phyloP scores from a whole-genome alignment of 2,329 filamentous ascomycete genomes.

The Paramyrothecium roridum region DNA sequence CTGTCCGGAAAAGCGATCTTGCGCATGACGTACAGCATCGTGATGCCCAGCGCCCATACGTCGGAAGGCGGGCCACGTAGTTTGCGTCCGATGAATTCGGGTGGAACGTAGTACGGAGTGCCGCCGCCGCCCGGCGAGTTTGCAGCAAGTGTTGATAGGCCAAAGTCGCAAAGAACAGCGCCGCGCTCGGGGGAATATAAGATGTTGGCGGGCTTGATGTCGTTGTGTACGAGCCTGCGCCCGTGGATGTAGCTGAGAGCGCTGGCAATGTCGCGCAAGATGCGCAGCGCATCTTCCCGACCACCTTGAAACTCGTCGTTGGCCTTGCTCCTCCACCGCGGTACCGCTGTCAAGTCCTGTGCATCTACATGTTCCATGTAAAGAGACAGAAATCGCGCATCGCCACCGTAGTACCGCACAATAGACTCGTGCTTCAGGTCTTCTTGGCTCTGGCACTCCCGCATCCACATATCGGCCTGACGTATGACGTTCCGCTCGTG shows the following conservation, averaged over 20 bases:
- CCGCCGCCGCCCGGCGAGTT: slow-evolving; percentile 49
- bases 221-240: slow-evolving; percentile 54
- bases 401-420: slow-evolving; percentile 55
- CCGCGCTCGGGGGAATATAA: slow-evolving; percentile 57
- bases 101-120: slow-evolving; percentile 60
- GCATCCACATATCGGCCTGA: slow-evolving; percentile 58
- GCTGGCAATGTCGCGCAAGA: slow-evolving; percentile 50
- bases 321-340: slow-evolving; percentile 44
- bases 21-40: slow-evolving; percentile 57
- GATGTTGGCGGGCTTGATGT: slow-evolving; percentile 61
- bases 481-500: slow-evolving; percentile 54
- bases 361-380: slow-evolving; percentile 62
- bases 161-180: slow-evolving; percentile 59
- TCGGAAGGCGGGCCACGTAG: slow-evolving; percentile 53
- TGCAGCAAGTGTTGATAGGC: slow-evolving; percentile 46
- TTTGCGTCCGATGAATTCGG: slow-evolving; percentile 56
- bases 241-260: slow-evolving; percentile 56
- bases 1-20: slow-evolving; percentile 54
- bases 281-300: slow-evolving; percentile 46
- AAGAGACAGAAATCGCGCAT: slow-evolving; percentile 56
- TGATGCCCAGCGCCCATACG: slow-evolving; percentile 58
- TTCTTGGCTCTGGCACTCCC: slow-evolving; percentile 55
- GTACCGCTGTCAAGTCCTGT: slow-evolving; percentile 46
- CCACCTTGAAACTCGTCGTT: slow-evolving; percentile 49
- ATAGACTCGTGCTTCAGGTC: slow-evolving; percentile 55